Base-by-base conservation (phyloP, 257 asterid species). In the Linderniella brevidens region DNA sequence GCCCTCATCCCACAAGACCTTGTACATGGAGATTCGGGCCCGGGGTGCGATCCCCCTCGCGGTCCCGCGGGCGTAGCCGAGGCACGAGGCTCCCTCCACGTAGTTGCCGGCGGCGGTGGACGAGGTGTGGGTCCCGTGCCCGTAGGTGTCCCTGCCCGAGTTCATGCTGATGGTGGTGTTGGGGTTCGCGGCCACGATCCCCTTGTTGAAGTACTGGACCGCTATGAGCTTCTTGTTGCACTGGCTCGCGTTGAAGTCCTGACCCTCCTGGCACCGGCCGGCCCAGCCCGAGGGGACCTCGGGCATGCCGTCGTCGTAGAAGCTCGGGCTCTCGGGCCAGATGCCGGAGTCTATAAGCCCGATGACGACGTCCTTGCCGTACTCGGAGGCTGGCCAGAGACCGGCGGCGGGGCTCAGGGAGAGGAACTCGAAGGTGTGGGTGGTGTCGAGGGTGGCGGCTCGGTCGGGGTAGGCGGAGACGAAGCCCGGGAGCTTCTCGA, bases 181-280 rank as follows among this genome's bases (percentile, higher is more conserved):
- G 3, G 78, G 92, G 17, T 40, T 49, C 20, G 49, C 72, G 0
- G 94, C 80, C 0, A 71, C 59, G 35, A 82, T 56, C 12, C 92
- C 86, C 50, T 63, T 72, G 62, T 67, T 68, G 76, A 84, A 84
- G 51, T 37, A 80, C 0, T 81, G 66, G 0, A 93, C 92, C 12
- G 93, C 93, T 8, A 84, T 72, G 16, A 86, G 69, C 38, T 86
- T 86, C 53, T 67, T 76, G 73, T 86, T 86, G 60, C 96, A 86
- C 42, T 52, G 5, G 0, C 92, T 69, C 9, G 79, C 49, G 39
- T 60, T 65, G 63, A 84, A 84, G 9, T 73, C 48, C 3, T 75
- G 67, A 14, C 93, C 96, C 32, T 51, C 64, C 39, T 75, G 68
- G 35, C 95, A 84, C 35, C 53, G 58, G 4, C 80, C 84, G 48